phyloP scores from a whole-genome alignment of 768 basidiomycete species.

The Amylocystis lapponica region DNA sequence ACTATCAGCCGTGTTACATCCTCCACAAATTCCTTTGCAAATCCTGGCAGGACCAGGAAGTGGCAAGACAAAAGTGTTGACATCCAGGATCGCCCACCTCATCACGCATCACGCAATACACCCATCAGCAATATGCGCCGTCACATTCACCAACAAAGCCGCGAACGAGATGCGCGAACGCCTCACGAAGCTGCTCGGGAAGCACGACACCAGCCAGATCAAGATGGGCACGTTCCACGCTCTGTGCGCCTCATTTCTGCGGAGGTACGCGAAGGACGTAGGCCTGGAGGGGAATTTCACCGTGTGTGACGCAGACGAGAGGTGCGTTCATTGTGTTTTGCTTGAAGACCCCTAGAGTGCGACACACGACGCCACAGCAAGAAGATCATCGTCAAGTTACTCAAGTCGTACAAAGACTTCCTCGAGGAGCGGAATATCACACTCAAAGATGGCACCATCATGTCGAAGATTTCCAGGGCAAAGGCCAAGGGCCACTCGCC shows the following conservation, averaged over 20 bases:
- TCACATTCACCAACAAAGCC: slow-evolving; percentile 89
- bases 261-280: slow-evolving; percentile 54
- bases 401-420: slow-evolving; percentile 50
- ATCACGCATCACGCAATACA: slow-evolving; percentile 45
- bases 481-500: slow-evolving; percentile 58
- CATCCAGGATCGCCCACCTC: slow-evolving; percentile 62
- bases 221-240: slow-evolving; percentile 78
- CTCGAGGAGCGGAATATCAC: slow-evolving; percentile 41
- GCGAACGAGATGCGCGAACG: slow-evolving; percentile 82
- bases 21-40: slow-evolving; percentile 60
- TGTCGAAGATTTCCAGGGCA: slow-evolving; percentile 66
- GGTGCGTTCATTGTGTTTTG: slow-evolving; percentile 41
- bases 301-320: slow-evolving; percentile 77
- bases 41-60: slow-evolving; percentile 80
- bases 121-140: slow-evolving; percentile 63
- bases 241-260: slow-evolving; percentile 64
- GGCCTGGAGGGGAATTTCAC: slow-evolving; percentile 70
- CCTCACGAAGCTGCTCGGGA: slow-evolving; percentile 62
- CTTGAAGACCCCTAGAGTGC: no score
- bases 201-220: slow-evolving; percentile 45
- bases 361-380: slow-evolving; percentile 46
- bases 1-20: slow-evolving; percentile 58
- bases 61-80: slow-evolving; percentile 70
- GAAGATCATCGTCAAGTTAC: slow-evolving; percentile 52
- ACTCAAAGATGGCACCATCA: slow-evolving; percentile 48